A percentile compares a stretch with the other conserved stretches of the same genome.
phyloP scores from a whole-genome alignment of 1,284 basidiomycete species.

The Termitomyces sp. region DNA sequence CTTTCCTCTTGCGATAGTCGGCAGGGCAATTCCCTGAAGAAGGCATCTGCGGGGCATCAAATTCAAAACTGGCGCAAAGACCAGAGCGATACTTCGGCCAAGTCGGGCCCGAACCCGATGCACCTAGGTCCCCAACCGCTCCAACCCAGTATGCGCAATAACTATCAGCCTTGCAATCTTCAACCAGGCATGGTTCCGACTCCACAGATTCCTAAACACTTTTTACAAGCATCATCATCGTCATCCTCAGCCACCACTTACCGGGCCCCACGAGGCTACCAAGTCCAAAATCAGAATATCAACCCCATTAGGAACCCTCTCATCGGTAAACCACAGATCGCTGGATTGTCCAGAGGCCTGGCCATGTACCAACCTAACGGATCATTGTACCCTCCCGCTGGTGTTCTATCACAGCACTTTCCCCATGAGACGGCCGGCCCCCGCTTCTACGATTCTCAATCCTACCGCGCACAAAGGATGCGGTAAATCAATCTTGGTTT shows the following conservation, averaged over 20 bases:
- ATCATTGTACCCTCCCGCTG: not conserved
- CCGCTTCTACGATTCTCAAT: not conserved
- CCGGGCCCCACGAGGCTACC: slow-evolving; percentile 5
- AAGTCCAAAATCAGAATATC: slow-evolving; percentile 13
- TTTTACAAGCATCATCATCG: not conserved
- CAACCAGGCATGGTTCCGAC: not conserved
- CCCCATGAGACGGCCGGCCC: not conserved
- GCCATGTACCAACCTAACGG: not conserved
- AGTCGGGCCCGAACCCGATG: not conserved
- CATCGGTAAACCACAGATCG: not conserved
- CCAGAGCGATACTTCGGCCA: slow-evolving; percentile 6
- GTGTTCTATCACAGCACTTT: not conserved
- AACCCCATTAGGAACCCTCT: slow-evolving; percentile 5
- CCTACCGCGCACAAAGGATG: not conserved
- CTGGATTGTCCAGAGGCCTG: not conserved
- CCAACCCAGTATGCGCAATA: not conserved
- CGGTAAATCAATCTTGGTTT: not conserved
- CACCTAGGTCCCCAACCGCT: not conserved
- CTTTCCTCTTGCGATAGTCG: not conserved
- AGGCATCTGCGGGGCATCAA: slow-evolving; percentile 4
- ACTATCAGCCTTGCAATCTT: not conserved
- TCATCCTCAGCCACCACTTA: not conserved
- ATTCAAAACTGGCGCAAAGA: not conserved
- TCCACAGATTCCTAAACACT: not conserved
- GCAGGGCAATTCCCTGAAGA: not conserved